Percentiles rank a stretch among this genome's conserved stretches.
phyloP scores from a whole-genome alignment of 768 basidiomycete species.

The Hypsizygus marmoreus region DNA sequence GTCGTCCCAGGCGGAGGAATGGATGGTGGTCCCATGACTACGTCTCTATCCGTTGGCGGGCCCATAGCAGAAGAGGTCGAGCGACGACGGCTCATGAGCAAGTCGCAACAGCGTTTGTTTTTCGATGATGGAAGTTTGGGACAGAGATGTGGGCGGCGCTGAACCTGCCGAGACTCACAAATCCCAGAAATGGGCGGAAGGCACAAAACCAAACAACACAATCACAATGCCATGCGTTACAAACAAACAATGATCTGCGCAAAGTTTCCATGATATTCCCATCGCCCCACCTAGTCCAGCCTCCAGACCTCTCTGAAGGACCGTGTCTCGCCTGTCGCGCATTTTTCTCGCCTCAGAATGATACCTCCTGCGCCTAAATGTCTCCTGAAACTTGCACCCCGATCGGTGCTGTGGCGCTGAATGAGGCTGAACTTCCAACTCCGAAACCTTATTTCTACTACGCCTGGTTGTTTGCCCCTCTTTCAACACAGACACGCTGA shows the following conservation, averaged over 20 bases:
- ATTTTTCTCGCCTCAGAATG: not conserved
- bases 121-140: slow-evolving; percentile 28
- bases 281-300: not conserved
- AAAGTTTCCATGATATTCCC: not conserved
- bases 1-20: slow-evolving; percentile 35
- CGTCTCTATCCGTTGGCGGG: slow-evolving; percentile 46
- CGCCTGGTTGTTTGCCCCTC: slow-evolving; percentile 10
- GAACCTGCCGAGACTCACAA: slow-evolving; percentile 33
- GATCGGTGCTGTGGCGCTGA: slow-evolving; percentile 11
- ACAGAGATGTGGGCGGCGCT: slow-evolving; percentile 26
- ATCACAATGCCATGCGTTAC: slow-evolving; percentile 42
- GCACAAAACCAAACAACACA: slow-evolving; percentile 40
- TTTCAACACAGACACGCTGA: slow-evolving; percentile 4
- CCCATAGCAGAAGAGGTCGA: slow-evolving; percentile 33
- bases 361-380: not conserved
- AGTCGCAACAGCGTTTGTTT: slow-evolving; percentile 8
- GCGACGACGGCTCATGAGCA: slow-evolving; percentile 27
- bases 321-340: not conserved
- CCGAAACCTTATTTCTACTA: slow-evolving; percentile 30
- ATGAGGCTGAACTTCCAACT: slow-evolving; percentile 20
- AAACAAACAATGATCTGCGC: slow-evolving; percentile 32
- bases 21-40: slow-evolving; percentile 53
- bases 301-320: not conserved
- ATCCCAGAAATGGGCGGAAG: slow-evolving; percentile 32
- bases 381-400: not conserved